Evolutionary conservation across 345 rosid species (phyloP), one percentile per base, ranked within the genome.

Genomic region (Eucalyptus pauciflora): DNA sequence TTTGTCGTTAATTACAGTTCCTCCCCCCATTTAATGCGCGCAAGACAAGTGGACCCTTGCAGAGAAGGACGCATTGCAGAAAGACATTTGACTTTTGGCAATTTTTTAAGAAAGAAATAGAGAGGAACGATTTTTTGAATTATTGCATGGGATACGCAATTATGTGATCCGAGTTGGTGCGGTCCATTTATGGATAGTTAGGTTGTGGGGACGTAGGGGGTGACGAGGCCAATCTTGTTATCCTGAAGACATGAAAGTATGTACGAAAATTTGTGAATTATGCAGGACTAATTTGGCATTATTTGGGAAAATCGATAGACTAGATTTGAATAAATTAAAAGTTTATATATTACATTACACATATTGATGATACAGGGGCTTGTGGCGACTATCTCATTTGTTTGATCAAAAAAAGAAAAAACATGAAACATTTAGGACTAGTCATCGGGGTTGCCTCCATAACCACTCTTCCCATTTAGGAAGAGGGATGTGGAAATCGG

Each of bases 271-370:
- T 17, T 16, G 45, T 10, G 24, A 8, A 69, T 31, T 9, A 20
- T 16, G 7, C 7, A 0, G 2, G 83, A 6, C 8, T 20, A 24
- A 11, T 41, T 41, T 20, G 29, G 11, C 48, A 10, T 76, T 76
- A 11, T 76, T 76, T 10, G 27, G 2, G 2, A 41, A 20, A 5
- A 76, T 41, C 2, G 9, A 6, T 24, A 15, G 48, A 20, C 3
- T 6, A 1, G 29, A 6, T 20, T 20, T 3, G 2, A 76, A 41
- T 4, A 41, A 41, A 76, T 76, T 76, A 10, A 37, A 37, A 10
- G 0, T 18, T 10, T 3, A 5, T 4, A 7, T 7, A 41, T 41
- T 4, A 2, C 2, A 11, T 76, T 20, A 25, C 3, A 20, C 4
- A 8, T 76, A 1, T 76, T 13, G 14, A 41, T 41, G 25, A 1